phyloP scores from a whole-genome alignment of 2,329 filamentous ascomycete genomes.

The Neoscytalidium dimidiatum region DNA sequence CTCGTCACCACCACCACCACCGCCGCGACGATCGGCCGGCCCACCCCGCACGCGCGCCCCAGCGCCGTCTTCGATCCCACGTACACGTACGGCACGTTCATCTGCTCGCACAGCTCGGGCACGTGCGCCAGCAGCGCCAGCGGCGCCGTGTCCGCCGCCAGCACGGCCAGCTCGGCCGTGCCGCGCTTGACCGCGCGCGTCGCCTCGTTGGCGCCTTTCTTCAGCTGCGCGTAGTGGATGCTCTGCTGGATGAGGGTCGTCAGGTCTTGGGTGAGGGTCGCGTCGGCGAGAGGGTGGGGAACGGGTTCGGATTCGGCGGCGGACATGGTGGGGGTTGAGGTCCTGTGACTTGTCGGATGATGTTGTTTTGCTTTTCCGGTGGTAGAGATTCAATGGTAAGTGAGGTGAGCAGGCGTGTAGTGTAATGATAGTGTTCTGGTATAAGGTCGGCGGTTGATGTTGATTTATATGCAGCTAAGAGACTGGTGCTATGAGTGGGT shows the following conservation, averaged over 20 bases:
- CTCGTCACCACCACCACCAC: background rate
- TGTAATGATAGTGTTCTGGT: too few species aligned
- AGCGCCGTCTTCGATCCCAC: background rate
- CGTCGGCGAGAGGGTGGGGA: background rate
- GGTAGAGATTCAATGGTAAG: too few species aligned
- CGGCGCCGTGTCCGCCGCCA: constrained; percentile 15
- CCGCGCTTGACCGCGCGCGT: constrained; percentile 19
- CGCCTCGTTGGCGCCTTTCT: constrained; percentile 23
- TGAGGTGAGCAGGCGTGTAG: too few species aligned
- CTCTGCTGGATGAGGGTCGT: background rate
- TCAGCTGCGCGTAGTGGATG: constrained; percentile 19
- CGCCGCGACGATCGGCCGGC: background rate
- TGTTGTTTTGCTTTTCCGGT: too few species aligned
- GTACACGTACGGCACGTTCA: background rate
- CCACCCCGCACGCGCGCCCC: constrained; percentile 3
- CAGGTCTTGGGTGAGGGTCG: background rate
- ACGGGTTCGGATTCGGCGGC: background rate
- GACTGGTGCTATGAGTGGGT: too few species aligned
- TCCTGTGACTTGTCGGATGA: too few species aligned
- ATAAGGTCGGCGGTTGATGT: too few species aligned
- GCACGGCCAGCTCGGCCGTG: background rate
- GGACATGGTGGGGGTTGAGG: too few species aligned
- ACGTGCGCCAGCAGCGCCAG: constrained; percentile 20
- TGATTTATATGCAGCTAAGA: too few species aligned
- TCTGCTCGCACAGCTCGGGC: constrained; percentile 3